Percentiles rank a stretch among this genome's conserved stretches.
phyloP scores from a whole-genome alignment of 768 basidiomycete species.

The Gelatoporia subvermispora region DNA sequence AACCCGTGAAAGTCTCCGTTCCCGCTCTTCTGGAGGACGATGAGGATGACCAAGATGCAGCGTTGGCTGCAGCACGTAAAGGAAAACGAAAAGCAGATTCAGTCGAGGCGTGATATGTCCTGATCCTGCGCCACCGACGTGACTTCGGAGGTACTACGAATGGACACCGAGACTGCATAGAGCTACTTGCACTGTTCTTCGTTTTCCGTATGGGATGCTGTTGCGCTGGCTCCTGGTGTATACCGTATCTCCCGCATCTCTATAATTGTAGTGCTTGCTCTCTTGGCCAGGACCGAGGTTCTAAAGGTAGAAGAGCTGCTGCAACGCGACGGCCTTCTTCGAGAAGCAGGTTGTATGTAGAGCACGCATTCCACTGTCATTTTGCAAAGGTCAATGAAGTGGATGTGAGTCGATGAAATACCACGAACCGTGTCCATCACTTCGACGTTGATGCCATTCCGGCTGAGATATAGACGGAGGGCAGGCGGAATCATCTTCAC shows the following conservation, averaged over 20 bases:
- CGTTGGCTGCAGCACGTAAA: constrained; percentile 39
- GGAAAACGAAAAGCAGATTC: constrained; percentile 58
- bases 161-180: too few relatives aligned
- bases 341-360: constrained; percentile 88
- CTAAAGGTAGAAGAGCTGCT: constrained; percentile 78
- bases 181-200: background rate
- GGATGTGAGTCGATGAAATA: background rate
- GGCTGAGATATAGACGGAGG: constrained; percentile 62
- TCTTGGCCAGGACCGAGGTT: constrained; percentile 43
- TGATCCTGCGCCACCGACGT: background rate
- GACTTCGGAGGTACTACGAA: too few relatives aligned
- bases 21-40: constrained; percentile 54
- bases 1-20: constrained; percentile 54
- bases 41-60: constrained; percentile 43
- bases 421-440: constrained; percentile 77
- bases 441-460: constrained; percentile 82
- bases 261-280: too few relatives aligned
- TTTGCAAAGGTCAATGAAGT: background rate
- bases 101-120: background rate
- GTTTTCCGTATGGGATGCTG: background rate
- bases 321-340: constrained; percentile 94
- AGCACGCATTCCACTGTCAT: constrained; percentile 82
- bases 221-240: background rate
- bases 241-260: background rate
- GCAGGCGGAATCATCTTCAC: constrained; percentile 65